Conservation (phyloP, 2,329 filamentous ascomycete species). For the Peltaster fructicola region DNA sequence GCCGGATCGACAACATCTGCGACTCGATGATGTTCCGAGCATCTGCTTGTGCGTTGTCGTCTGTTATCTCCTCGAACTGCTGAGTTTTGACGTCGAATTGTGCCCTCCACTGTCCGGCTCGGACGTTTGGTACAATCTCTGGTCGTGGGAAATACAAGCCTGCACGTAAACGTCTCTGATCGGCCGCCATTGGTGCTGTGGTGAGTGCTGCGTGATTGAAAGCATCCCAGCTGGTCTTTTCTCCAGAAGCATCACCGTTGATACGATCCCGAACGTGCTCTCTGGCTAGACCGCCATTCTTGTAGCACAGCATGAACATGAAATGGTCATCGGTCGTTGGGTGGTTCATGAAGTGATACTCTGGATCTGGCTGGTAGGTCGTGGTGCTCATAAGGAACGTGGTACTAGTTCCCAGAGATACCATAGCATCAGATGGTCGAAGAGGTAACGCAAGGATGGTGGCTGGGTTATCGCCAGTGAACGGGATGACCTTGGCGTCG, state of each 20-base stretch:
- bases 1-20: constrained; percentile 79
- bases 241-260: constrained; percentile 31
- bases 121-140: constrained; percentile 88
- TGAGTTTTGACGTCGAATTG: constrained; percentile 35
- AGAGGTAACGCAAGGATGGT: constrained; percentile 86
- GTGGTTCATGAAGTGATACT: constrained; percentile 97
- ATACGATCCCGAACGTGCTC: constrained; percentile 76
- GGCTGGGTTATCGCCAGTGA: constrained; percentile 90
- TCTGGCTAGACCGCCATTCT: constrained; percentile 86
- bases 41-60: constrained; percentile 41
- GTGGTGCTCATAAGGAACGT: constrained; percentile 96
- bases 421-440: constrained; percentile 76
- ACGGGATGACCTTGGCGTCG: constrained; percentile 63
- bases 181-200: constrained; percentile 44
- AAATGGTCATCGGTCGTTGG: constrained; percentile 78
- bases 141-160: constrained; percentile 91
- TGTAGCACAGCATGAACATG: constrained; percentile 99
- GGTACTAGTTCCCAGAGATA: constrained; percentile 84
- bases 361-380: constrained; percentile 73
- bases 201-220: constrained; percentile 61
- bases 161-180: constrained; percentile 65
- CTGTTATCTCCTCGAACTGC: constrained; percentile 21
- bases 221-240: constrained; percentile 43
- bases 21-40: constrained; percentile 80
- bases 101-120: constrained; percentile 74